Conservation (phyloP, 441 rosid genomes). For the Eutrema salsugineum region DNA sequence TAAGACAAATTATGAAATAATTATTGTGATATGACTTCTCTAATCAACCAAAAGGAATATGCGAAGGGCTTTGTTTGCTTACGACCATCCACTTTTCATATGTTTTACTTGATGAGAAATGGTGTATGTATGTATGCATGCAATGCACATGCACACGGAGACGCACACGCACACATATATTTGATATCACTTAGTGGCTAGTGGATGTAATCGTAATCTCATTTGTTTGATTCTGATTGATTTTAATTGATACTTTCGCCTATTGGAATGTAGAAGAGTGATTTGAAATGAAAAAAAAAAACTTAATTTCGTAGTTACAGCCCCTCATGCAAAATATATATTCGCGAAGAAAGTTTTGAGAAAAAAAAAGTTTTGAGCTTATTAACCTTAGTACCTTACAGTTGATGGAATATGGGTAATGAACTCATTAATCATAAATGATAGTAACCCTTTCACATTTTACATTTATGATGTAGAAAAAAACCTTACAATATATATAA, state of each 20-base stretch:
- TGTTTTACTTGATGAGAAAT: slow-evolving; percentile 1
- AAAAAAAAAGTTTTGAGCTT: not conserved
- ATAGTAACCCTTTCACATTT: not conserved
- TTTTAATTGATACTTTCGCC: not conserved
- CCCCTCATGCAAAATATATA: not conserved
- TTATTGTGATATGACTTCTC: not conserved
- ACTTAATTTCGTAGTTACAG: not conserved
- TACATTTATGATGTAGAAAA: too few relatives aligned
- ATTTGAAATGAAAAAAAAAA: not conserved
- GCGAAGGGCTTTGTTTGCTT: slow-evolving; percentile 17
- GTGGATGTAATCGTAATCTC: not conserved
- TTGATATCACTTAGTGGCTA: slow-evolving; percentile 7
- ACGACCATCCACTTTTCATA: slow-evolving; percentile 22
- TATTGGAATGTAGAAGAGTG: not conserved
- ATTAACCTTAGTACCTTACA: not conserved
- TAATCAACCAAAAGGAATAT: slow-evolving; percentile 14
- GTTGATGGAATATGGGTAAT: not conserved
- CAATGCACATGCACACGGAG: not conserved
- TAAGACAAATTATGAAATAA: not conserved
- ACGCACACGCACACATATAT: not conserved
- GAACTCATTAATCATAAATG: not conserved
- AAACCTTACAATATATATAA: too few relatives aligned
- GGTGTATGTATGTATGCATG: slow-evolving; percentile 2
- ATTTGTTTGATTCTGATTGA: not conserved
- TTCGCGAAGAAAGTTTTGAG: not conserved